Conservation (phyloP, 139 green algal genomes). For the Ulvella scutata region DNA sequence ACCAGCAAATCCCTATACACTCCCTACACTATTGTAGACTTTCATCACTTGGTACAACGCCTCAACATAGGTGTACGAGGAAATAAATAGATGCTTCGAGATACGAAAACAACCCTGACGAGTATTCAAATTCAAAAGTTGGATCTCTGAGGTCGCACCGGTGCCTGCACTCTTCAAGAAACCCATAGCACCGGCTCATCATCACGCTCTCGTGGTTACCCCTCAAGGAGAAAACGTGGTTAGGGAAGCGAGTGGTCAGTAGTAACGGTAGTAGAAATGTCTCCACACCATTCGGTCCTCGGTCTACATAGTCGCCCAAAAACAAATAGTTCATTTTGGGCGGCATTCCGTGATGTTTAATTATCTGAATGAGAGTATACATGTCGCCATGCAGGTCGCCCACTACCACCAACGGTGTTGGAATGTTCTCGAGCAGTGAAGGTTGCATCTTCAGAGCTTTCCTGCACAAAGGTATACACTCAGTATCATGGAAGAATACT, state of each 20-base stretch:
- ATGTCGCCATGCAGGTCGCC: neutral
- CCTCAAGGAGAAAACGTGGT: neutral
- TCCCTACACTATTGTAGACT: too few relatives aligned
- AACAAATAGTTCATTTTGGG: neutral
- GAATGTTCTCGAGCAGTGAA: neutral
- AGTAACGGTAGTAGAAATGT: neutral
- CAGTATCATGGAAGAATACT: too few relatives aligned
- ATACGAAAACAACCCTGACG: too few relatives aligned
- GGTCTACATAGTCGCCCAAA: neutral
- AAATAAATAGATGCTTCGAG: too few relatives aligned
- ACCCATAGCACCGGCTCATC: slow-evolving; percentile 1
- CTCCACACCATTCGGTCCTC: neutral
- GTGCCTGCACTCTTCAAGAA: neutral
- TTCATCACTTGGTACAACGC: too few relatives aligned
- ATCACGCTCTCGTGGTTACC: neutral
- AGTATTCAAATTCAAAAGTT: too few relatives aligned
- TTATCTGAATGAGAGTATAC: neutral
- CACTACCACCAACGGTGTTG: neutral
- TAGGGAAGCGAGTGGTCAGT: neutral
- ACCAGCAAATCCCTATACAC: too few relatives aligned
- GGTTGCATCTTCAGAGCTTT: neutral
- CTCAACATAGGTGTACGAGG: too few relatives aligned
- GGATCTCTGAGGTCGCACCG: too few relatives aligned
- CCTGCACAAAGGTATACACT: too few relatives aligned
- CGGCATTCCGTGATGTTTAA: neutral